Percentiles rank a stretch among this genome's conserved stretches.
phyloP scores from a whole-genome alignment of 352 stramenopile genomes.

The Globisporangium solare region DNA sequence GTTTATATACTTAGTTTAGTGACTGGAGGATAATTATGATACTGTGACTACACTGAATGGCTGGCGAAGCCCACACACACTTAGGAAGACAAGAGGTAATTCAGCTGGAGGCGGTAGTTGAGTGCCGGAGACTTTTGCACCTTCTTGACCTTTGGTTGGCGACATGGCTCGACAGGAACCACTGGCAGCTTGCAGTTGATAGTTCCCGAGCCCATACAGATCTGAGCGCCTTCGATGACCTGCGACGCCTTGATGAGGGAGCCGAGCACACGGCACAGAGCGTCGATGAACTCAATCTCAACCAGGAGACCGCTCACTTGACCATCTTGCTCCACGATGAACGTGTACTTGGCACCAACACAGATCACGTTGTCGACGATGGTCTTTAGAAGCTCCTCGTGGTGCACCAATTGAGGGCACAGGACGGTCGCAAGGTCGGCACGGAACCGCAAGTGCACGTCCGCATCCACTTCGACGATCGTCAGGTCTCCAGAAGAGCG shows the following conservation, averaged over 20 bases:
- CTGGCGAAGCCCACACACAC: background rate
- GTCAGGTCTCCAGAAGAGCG: slow-evolving; percentile 7
- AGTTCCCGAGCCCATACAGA: slow-evolving; percentile 10
- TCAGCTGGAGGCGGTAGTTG: slow-evolving; percentile 12
- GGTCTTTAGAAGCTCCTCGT: slow-evolving; percentile 10
- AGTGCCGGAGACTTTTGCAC: background rate
- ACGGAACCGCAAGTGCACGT: slow-evolving; percentile 11
- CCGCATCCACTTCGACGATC: slow-evolving; percentile 12
- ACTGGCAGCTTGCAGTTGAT: slow-evolving; percentile 7
- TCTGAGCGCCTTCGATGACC: slow-evolving; percentile 12
- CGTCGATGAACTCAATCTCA: slow-evolving; percentile 10
- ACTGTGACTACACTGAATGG: background rate
- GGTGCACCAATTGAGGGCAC: slow-evolving; percentile 10
- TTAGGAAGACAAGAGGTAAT: slow-evolving; percentile 7
- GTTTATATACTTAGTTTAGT: background rate
- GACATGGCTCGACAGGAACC: slow-evolving; percentile 21
- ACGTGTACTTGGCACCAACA: slow-evolving; percentile 13
- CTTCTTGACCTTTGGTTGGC: slow-evolving; percentile 10
- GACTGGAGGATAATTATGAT: background rate
- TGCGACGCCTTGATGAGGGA: slow-evolving; percentile 9
- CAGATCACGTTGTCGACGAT: slow-evolving; percentile 13
- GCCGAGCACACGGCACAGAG: slow-evolving; percentile 11
- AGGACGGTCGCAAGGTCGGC: slow-evolving; percentile 8
- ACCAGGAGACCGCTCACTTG: slow-evolving; percentile 11
- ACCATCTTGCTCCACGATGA: slow-evolving; percentile 10